A percentile compares a stretch with the other conserved stretches of the same genome.
phyloP scores from a whole-genome alignment of 169 alveolate species.

The Cryptosporidium tyzzeri region DNA sequence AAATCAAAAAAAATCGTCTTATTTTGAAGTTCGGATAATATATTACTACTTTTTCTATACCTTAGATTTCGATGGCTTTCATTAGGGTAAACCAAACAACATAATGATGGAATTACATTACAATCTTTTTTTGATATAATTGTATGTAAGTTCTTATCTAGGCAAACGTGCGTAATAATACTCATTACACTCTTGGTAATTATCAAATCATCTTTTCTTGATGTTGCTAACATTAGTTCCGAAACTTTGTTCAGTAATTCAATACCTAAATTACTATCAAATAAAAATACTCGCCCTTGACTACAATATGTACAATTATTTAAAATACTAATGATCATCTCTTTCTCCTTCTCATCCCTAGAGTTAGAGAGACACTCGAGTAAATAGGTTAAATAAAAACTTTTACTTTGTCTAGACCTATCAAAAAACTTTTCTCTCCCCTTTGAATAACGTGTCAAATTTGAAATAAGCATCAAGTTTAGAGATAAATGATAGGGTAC shows the following conservation, averaged over 20 bases:
- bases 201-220: background rate
- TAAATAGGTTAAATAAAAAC: slow-evolving; percentile 29
- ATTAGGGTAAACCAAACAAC: slow-evolving; percentile 51
- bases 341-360: slow-evolving; percentile 18
- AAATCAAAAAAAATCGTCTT: slow-evolving; percentile 12
- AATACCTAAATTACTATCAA: slow-evolving; percentile 43
- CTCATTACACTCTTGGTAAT: background rate
- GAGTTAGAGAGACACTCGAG: slow-evolving; percentile 30
- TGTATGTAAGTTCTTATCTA: slow-evolving; percentile 15
- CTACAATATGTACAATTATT: slow-evolving; percentile 57
- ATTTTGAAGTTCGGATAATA: slow-evolving; percentile 13
- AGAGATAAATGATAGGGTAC: slow-evolving; percentile 30
- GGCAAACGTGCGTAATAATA: slow-evolving; percentile 33
- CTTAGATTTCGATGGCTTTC: slow-evolving; percentile 8
- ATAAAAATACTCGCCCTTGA: slow-evolving; percentile 14
- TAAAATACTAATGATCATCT: slow-evolving; percentile 24
- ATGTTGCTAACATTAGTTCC: background rate
- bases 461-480: slow-evolving; percentile 63
- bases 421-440: slow-evolving; percentile 35
- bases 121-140: slow-evolving; percentile 5
- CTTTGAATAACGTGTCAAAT: slow-evolving; percentile 37
- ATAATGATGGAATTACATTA: background rate
- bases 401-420: slow-evolving; percentile 15
- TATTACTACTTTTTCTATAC: background rate
- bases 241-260: slow-evolving; percentile 40